These are phyloP conservation scores for Fusarium zealandicum DNA, from an alignment of 2,329 filamentous ascomycete genomes.

Conservation along the genomic window DNA sequence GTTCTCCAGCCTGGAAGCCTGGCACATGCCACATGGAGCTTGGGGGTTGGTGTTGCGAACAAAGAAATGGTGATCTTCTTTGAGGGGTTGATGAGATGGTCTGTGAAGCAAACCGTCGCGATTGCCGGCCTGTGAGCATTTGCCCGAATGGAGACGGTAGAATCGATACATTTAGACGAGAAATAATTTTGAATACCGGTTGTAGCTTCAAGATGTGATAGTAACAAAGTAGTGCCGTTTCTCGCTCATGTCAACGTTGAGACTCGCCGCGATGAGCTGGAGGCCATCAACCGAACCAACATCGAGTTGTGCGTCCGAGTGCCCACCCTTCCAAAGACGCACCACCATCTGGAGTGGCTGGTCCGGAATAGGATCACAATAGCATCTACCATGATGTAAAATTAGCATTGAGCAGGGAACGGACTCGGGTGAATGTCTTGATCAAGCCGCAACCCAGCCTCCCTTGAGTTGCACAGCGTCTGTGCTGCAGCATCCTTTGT, in stretches of 20 bases:
- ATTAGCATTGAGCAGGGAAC: slow-evolving; percentile 16
- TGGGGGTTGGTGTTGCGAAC: slow-evolving; percentile 10
- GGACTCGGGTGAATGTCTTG: background rate
- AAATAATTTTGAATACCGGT: no score
- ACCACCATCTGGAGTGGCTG: background rate
- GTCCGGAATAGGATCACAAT: slow-evolving; percentile 28
- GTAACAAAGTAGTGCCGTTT: no score
- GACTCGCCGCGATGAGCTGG: no score
- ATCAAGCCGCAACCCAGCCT: background rate
- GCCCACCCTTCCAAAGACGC: background rate
- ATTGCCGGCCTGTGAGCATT: background rate
- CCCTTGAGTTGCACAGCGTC: background rate
- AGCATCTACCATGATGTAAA: slow-evolving; percentile 12
- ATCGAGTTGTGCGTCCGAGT: background rate
- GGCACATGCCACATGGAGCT: slow-evolving; percentile 3
- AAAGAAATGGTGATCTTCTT: slow-evolving; percentile 20
- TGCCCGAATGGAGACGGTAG: no score
- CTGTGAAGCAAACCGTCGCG: slow-evolving; percentile 12
- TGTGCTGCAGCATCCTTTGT: slow-evolving; percentile 20
- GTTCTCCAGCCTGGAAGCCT: slow-evolving; percentile 11
- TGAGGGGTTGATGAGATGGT: slow-evolving; percentile 15
- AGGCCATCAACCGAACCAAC: no score
- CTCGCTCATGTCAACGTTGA: no score
- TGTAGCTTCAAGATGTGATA: no score
- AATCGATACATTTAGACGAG: no score